Conservation (phyloP, 2,329 filamentous ascomycete genomes). For the Tolypocladium inflatum region DNA sequence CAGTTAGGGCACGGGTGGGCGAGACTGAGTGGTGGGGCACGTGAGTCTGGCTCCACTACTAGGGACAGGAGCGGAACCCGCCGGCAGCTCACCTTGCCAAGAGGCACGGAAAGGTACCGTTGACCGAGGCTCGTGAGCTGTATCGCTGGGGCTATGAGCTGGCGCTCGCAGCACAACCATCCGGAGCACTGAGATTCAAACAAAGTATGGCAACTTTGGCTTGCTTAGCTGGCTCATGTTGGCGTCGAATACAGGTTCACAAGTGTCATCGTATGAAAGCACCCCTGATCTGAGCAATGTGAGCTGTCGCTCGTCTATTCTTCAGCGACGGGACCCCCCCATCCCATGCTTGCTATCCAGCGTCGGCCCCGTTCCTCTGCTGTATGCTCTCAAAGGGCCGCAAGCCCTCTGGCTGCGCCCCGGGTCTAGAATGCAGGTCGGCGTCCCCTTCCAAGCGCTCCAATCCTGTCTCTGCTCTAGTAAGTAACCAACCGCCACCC, state of each 20-base stretch:
- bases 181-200: neutral
- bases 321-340: constrained; percentile 4
- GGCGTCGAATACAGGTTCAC: neutral
- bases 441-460: neutral
- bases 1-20: constrained; percentile 31
- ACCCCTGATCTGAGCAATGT: neutral
- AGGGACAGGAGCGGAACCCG: neutral
- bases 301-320: constrained; percentile 12
- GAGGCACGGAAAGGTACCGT: neutral
- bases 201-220: neutral
- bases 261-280: neutral
- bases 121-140: neutral
- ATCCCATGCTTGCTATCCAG: neutral
- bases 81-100: no score
- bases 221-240: neutral
- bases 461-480: constrained; percentile 2
- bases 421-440: constrained; percentile 1
- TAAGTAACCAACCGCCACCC: constrained; percentile 3
- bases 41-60: neutral
- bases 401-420: neutral
- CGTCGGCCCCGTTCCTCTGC: neutral
- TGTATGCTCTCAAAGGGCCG: neutral
- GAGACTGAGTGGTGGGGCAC: neutral
- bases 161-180: no score
- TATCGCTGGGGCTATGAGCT: no score